phyloP scores from a whole-genome alignment of 768 basidiomycete species.

The Galerina marginata region DNA sequence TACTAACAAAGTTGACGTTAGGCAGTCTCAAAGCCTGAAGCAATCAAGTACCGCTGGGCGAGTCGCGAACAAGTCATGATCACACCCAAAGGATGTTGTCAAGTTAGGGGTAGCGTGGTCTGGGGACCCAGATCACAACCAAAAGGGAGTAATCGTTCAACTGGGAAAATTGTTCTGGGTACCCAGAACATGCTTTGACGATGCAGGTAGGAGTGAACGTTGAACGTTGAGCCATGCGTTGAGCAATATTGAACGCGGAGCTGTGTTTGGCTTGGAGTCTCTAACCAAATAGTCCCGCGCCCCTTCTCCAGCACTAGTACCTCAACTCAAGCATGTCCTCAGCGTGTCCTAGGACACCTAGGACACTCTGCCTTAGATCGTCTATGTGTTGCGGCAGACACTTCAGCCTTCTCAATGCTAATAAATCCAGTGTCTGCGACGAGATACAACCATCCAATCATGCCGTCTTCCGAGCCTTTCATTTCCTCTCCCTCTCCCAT shows the following conservation, averaged over 20 bases:
- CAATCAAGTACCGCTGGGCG: not conserved
- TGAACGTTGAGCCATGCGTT: no score
- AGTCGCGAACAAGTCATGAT: not conserved
- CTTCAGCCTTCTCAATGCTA: no score
- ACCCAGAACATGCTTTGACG: not conserved
- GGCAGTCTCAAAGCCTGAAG: not conserved
- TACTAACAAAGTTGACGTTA: not conserved
- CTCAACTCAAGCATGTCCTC: not conserved
- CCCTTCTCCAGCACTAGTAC: not conserved
- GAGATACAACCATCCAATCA: no score
- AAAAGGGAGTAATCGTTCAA: not conserved
- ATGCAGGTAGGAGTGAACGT: not conserved
- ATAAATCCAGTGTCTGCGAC: no score
- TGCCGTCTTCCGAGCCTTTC: no score
- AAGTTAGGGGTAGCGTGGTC: not conserved
- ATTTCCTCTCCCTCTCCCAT: no score
- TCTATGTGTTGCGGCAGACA: no score
- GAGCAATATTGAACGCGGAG: not conserved
- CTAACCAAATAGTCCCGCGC: not conserved
- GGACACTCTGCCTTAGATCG: not conserved
- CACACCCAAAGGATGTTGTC: not conserved
- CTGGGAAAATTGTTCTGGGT: not conserved
- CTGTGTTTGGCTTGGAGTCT: not conserved
- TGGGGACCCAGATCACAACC: not conserved
- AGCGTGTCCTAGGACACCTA: not conserved